Conservation (phyloP, 192 early-diverging fungal species). For the Gamsiella multidivaricata region DNA sequence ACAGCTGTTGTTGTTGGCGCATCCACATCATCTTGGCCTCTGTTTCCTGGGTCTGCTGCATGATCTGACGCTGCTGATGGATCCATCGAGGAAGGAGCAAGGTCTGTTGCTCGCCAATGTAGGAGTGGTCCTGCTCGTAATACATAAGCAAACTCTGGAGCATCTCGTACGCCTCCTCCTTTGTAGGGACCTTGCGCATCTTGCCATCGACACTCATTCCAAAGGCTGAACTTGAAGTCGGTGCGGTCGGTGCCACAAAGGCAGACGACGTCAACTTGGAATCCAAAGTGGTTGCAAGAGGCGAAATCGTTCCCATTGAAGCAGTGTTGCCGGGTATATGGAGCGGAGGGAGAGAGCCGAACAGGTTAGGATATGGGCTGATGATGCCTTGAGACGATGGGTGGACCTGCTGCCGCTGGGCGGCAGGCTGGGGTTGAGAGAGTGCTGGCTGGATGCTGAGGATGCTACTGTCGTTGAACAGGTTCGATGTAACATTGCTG, state of each 20-base stretch:
- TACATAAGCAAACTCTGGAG: constrained; percentile 48
- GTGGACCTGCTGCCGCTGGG: constrained; percentile 3
- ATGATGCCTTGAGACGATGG: constrained; percentile 15
- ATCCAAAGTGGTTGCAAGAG: constrained; percentile 35
- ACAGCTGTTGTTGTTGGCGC: constrained; percentile 24
- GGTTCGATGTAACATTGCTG: neutral
- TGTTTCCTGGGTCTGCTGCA: constrained; percentile 30
- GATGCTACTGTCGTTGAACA: constrained; percentile 9
- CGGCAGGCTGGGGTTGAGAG: neutral
- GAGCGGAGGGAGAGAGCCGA: constrained; percentile 25
- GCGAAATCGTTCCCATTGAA: constrained; percentile 36
- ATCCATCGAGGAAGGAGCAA: constrained; percentile 52
- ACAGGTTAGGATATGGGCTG: constrained; percentile 32
- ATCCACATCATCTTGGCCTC: constrained; percentile 39
- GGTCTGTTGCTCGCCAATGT: constrained; percentile 50
- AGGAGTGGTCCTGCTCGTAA: constrained; percentile 50
- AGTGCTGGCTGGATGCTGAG: constrained; percentile 20
- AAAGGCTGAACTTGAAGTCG: constrained; percentile 7
- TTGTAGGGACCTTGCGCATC: constrained; percentile 50
- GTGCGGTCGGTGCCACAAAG: neutral
- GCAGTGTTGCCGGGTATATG: constrained; percentile 4
- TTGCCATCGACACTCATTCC: constrained; percentile 52
- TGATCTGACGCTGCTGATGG: constrained; percentile 50
- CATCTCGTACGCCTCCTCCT: constrained; percentile 52
- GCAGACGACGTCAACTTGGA: constrained; percentile 14